A percentile compares a stretch with the other conserved stretches of the same genome.
These are phyloP conservation scores for Cryptococcus deneoformans DNA, from an alignment of 1,284 basidiomycete species.

Conservation along the genomic window DNA sequence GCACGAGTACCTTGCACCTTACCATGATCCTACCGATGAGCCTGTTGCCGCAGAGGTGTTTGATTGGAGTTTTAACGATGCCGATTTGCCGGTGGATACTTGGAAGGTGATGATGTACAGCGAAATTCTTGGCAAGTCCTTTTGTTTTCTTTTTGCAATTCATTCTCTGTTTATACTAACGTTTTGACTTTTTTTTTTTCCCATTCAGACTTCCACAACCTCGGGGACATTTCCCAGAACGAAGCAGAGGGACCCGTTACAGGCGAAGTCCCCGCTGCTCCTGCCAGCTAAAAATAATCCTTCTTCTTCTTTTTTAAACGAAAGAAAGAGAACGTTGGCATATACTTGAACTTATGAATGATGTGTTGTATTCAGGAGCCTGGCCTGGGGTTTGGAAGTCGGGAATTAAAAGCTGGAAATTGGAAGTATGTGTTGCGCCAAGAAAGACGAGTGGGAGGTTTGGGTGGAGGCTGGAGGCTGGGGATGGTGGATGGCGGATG, in stretches of 20 bases:
- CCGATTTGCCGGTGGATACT: conserved; percentile 97
- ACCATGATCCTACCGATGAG: conserved; percentile 98
- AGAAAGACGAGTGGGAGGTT: no score
- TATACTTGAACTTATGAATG: no score
- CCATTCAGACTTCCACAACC: conserved; percentile 54
- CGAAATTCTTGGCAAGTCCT: conserved; percentile 81
- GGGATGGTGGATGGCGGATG: no score
- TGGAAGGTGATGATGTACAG: conserved; percentile 99
- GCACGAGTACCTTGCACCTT: conserved; percentile 95
- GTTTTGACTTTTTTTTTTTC: no score
- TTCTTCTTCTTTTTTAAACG: no score
- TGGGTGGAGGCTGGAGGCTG: no score
- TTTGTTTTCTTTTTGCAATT: conserved; percentile 12
- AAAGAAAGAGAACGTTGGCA: no score
- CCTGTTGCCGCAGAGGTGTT: conserved; percentile 88
- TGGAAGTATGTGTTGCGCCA: no score
- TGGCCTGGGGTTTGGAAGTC: no score
- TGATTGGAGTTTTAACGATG: conserved; percentile 99
- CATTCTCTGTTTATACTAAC: no score
- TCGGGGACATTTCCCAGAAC: conserved; percentile 48
- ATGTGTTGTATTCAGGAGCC: no score
- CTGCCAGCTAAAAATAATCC: conserved; percentile 8
- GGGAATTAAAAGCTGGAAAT: no score
- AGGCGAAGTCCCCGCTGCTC: conserved; percentile 32
- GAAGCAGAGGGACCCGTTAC: conserved; percentile 49